Percentiles rank a stretch among this genome's conserved stretches.
Evolutionary conservation across 805 yeast species (phyloP).

Genomic region (Saccharomycopsis olivae): DNA sequence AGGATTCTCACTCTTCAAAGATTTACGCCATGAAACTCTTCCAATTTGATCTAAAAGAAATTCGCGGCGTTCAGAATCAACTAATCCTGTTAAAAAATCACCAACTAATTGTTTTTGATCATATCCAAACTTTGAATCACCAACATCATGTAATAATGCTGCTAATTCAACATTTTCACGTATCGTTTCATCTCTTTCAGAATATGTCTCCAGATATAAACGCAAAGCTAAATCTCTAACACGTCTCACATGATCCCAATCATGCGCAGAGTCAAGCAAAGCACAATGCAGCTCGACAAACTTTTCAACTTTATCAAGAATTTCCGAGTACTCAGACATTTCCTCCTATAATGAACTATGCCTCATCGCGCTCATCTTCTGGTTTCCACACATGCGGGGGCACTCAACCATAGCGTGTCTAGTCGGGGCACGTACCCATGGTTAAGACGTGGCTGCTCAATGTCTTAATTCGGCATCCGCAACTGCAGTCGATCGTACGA

Average conservation of each 20-base stretch:
- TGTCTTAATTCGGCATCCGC: too few species aligned
- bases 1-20: background rate
- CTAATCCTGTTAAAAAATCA: slow-evolving; percentile 3
- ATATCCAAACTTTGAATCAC: slow-evolving; percentile 15
- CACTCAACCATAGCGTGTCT: too few species aligned
- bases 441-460: too few species aligned
- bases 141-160: slow-evolving; percentile 15
- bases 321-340: too few species aligned
- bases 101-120: slow-evolving; percentile 7
- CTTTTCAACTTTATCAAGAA: background rate
- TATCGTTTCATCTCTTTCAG: background rate
- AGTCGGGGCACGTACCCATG: too few species aligned
- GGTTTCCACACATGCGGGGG: too few species aligned
- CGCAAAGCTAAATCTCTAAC: slow-evolving; percentile 7
- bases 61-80: slow-evolving; percentile 1
- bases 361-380: too few species aligned
- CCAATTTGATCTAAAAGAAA: slow-evolving; percentile 1
- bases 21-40: slow-evolving; percentile 11
- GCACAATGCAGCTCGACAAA: slow-evolving; percentile 11
- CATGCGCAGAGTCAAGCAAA: slow-evolving; percentile 11
- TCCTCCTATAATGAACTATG: too few species aligned
- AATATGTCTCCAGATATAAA: background rate
- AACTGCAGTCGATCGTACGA: too few species aligned
- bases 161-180: slow-evolving; percentile 6
- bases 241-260: slow-evolving; percentile 16